phyloP scores from a whole-genome alignment of 441 rosid species.

The Arabidopsis lyrata region DNA sequence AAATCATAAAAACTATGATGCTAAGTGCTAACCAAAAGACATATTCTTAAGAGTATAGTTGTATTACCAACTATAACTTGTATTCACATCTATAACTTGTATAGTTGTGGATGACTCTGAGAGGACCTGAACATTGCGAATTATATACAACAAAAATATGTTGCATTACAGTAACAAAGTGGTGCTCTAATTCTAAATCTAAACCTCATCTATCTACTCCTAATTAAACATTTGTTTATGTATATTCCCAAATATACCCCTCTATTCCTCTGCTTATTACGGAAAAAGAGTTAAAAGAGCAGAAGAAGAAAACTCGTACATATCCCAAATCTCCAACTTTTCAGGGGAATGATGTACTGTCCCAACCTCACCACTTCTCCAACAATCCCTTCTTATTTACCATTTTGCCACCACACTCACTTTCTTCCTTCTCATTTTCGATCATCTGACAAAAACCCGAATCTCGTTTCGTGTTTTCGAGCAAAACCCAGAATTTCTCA shows the following conservation, averaged over 20 bases:
- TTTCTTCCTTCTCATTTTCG: conserved; percentile 28
- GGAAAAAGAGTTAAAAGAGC: not conserved
- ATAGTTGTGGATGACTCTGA: too few species aligned
- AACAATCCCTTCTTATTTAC: conserved; percentile 51
- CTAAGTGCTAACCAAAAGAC: not conserved
- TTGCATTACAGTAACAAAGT: too few species aligned
- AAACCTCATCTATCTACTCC: too few species aligned
- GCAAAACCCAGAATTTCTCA: conserved; percentile 36
- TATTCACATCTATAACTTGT: not conserved
- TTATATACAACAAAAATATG: too few species aligned
- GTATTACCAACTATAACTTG: not conserved
- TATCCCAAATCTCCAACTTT: not conserved
- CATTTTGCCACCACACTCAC: conserved; percentile 51
- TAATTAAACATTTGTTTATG: too few species aligned
- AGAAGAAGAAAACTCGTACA: too few species aligned
- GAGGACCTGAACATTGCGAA: too few species aligned
- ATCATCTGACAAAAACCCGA: conserved; percentile 36
- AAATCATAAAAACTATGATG: not conserved
- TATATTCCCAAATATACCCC: not conserved
- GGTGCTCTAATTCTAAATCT: too few species aligned
- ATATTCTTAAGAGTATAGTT: too few species aligned
- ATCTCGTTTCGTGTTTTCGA: conserved; percentile 2
- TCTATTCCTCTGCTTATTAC: not conserved
- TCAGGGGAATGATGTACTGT: conserved; percentile 31
- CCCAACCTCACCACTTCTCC: conserved; percentile 34